Base-by-base conservation (phyloP, 306 rosid genomes). In the Pueraria montana region DNA sequence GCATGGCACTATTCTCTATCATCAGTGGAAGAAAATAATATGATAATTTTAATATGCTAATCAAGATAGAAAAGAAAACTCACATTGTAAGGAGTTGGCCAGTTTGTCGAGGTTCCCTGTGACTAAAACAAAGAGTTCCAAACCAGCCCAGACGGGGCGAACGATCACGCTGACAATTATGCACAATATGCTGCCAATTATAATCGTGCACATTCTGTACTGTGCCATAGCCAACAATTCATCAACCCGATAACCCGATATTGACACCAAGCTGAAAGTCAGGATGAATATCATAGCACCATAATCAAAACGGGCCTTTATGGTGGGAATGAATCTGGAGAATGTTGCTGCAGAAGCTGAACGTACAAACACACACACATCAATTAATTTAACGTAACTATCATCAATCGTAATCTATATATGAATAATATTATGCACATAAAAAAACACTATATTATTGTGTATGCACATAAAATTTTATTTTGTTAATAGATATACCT, bases 61-160 rank as follows among this genome's bases (percentile, higher is more conserved):
- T 46, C 9, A 64, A 46, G 2, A 26, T 43, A 32, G 55, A 46
- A 40, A n/a, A 30, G 53, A 45, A 38, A n/a, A 75, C 78, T 76
- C 72, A 94, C 99, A 88, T 72, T 94, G 87, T 16, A 96, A 58
- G 76, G 98, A 91, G 74, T 82, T 72, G 23, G 96, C 91, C 4
- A 94, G 87, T 43, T 94, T 96, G 87, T 96, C 95, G 81, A 96
- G 86, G 78, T 96, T 94, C 2, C 81, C 55, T 4, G 85, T 84
- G 74, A 83, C 84, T n/a, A 91, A 85, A 80, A 26, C 42, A 68
- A 76, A 53, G 72, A 94, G 99, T 76, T 96, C 94, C 46, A 72
- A 72, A 78, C 99, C 98, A 40, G 99, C 98, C 99, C 98, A 96
- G n/a, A 93, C 58, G 72, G 99, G 99, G 20, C 88, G 78, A 82